phyloP scores from a whole-genome alignment of 371 early-diverging fungal species.

The Dinochytrium kinnereticum region DNA sequence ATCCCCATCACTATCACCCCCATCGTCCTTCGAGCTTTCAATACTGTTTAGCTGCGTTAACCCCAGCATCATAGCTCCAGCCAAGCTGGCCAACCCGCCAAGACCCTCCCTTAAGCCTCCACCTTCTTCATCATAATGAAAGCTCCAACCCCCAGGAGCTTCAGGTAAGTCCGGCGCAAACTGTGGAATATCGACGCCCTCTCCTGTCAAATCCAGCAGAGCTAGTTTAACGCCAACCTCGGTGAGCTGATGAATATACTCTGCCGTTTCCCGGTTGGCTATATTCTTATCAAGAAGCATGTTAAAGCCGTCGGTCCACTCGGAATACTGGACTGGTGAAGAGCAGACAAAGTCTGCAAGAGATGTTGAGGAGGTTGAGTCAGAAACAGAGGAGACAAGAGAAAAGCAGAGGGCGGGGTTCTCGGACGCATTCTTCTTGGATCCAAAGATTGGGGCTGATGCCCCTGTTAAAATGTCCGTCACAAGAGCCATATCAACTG shows the following conservation, averaged over 20 bases:
- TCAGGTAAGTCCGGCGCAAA: constrained; percentile 29
- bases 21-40: background rate
- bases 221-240: constrained; percentile 74
- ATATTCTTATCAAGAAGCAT: constrained; percentile 72
- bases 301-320: constrained; percentile 85
- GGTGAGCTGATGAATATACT: constrained; percentile 66
- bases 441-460: constrained; percentile 38
- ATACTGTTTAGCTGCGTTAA: background rate
- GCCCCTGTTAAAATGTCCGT: constrained; percentile 60
- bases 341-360: constrained; percentile 68
- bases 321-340: constrained; percentile 59
- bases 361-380: constrained; percentile 34
- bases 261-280: constrained; percentile 66
- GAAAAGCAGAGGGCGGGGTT: constrained; percentile 55
- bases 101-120: constrained; percentile 31
- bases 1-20: constrained; percentile 15
- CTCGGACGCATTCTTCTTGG: constrained; percentile 38
- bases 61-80: constrained; percentile 17
- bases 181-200: constrained; percentile 47
- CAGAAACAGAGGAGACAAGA: constrained; percentile 49
- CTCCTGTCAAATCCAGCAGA: constrained; percentile 71
- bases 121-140: constrained; percentile 29
- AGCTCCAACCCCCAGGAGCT: constrained; percentile 16
- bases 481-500: constrained; percentile 64
- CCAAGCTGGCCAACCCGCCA: constrained; percentile 19